Evolutionary conservation across 768 basidiomycete species (phyloP), one percentile per base, ranked within the genome.

Genomic region (Pulveroboletus sp.): DNA sequence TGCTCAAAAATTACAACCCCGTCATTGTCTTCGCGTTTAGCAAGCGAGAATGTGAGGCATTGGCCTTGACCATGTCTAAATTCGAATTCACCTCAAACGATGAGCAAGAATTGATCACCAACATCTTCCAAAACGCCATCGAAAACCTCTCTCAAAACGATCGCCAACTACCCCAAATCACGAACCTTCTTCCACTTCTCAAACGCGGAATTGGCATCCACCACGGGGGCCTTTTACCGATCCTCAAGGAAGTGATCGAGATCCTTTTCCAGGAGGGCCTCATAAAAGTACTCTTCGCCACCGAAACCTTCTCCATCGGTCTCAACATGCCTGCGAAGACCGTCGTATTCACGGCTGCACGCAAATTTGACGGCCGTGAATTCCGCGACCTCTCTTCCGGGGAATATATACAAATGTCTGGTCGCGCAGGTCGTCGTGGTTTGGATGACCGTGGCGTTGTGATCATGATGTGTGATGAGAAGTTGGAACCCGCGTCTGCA

Each of bases 261-360:
- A 96, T 99, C 49, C 79, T 99, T 36, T 99, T 99, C 74, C 94
- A 97, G 66, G 94, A 98, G 63, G 94, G 95, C 10, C 76, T 98
- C 38, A 93, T 98, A 74, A 99, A 99, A 67, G 93, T 93, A 27
- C 80, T 99, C 34, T 99, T 98, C 62, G 96, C 96, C 7, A 99
- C 96, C 0, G 96, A 99, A 71, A 99, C 96, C 0, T 97, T 97
- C 71, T 95, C 94, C 14, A 96, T 96, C 50, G 93, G 91, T 31
- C 76, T 99, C 37, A 99, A 99, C 71, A 99, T 99, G 96, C 96
- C 96, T 11, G 96, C 96, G 16, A 98, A 97, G 74, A 98, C 96
- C 4, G 96, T 99, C 41, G 95, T 99, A 20, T 99, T 99, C 74
- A 96, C 93, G 0, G 80, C 86, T 1, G 86, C 93, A 3, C 84